Evolutionary conservation across 2,329 filamentous ascomycete species (phyloP).

Genomic region (Botryotinia narcissicola): DNA sequence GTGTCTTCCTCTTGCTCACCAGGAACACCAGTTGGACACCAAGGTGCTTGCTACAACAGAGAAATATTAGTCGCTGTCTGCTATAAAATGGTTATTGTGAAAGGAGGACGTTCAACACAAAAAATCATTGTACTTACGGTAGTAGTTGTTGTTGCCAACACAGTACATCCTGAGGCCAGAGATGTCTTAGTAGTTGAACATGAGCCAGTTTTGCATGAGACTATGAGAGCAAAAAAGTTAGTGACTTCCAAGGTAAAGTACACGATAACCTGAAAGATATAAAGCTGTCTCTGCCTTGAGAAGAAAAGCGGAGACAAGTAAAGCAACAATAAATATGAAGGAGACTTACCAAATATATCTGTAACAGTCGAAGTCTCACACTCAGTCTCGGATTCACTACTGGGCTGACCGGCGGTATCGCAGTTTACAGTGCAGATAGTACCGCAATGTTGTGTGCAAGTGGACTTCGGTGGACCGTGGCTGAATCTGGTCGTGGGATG

Average conservation of each 20-base stretch:
- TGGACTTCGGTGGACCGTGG: not conserved
- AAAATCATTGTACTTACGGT: not conserved
- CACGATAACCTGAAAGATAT: not conserved
- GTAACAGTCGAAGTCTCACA: not conserved
- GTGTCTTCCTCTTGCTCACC: not conserved
- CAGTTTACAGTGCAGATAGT: not conserved
- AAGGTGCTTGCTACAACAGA: not conserved
- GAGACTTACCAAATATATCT: not conserved
- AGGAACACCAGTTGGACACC: not conserved
- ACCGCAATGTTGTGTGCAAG: not conserved
- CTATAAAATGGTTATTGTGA: not conserved
- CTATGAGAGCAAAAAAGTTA: not conserved
- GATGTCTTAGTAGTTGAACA: not conserved
- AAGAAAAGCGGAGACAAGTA: not conserved
- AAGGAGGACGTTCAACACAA: not conserved
- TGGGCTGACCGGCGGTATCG: not conserved
- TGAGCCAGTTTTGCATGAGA: not conserved
- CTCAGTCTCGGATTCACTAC: not conserved
- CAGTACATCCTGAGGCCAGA: not conserved
- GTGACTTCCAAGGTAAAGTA: not conserved
- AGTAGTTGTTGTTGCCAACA: not conserved
- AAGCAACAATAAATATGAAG: not conserved
- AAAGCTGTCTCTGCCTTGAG: not conserved
- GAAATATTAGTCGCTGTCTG: not conserved
- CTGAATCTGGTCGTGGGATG: not conserved